Evolutionary conservation across 2,329 filamentous ascomycete species (phyloP), one percentile per base, ranked within the genome.

Genomic region (Boeremia exigua): DNA sequence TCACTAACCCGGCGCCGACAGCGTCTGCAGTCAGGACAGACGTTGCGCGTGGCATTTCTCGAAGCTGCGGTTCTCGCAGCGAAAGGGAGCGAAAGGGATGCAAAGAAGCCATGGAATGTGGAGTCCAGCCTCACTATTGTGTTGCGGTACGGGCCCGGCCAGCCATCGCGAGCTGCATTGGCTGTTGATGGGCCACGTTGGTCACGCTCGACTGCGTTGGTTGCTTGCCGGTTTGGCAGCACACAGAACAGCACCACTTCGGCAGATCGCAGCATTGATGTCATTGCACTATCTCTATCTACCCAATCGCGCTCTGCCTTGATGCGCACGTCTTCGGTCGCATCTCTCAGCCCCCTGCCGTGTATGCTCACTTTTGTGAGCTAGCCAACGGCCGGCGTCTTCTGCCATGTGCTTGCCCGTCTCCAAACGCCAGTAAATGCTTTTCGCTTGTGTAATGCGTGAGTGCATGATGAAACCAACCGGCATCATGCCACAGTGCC

Each of bases 111-210:
- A 66, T 63, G 59, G 59, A 64, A 63, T 60, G 62, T 59, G 43
- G 61, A 68, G 54, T 52, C 54, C 54, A 67, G 70, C 70, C 69
- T 74, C 67, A 71, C 68, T 72, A 53, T 66, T 55, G 48, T 54
- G 60, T 60, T 61, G 58, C 61, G 57, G 62, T 55, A 61, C 64
- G 50, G 59, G 38, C 23, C 44, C 33, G 57, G 61, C 66, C 55
- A 47, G 68, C 46, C 54, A 51, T 59, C 33, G 56, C 45, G 17
- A 9, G 10, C 15, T 43, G 40, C 29, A 45, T 51, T 47, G 43
- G 52, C 50, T 69, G 55, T 69, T 58, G 72, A 67, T 71, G 58
- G 67, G 70, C 71, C 71, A 74, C 70, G 72, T 72, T 70, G 69
- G 59, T 65, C 58, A 53, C 51, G 46, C 58, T 42, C 57, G 46